Evolutionary conservation across 305 asterid species (phyloP).

Genomic region (Fraxinus greggii): DNA sequence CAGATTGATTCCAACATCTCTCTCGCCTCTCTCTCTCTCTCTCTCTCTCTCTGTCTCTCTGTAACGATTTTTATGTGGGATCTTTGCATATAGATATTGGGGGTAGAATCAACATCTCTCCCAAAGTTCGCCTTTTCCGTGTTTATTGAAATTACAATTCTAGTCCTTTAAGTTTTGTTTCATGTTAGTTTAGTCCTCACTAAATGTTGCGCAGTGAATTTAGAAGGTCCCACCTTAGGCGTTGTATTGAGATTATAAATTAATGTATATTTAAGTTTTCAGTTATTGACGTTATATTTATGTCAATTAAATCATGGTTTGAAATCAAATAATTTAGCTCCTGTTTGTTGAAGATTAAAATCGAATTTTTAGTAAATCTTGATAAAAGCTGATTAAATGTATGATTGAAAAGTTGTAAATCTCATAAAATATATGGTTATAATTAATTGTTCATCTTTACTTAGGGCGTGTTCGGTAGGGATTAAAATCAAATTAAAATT

Average conservation of each 20-base stretch:
- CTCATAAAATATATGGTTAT: no score
- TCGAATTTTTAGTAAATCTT: no score
- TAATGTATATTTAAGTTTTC: background rate
- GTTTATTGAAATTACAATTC: background rate
- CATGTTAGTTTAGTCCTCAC: background rate
- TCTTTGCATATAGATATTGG: background rate
- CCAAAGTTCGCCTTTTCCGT: background rate
- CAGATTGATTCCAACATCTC: slow-evolving; percentile 92
- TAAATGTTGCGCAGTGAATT: background rate
- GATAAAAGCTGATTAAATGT: no score
- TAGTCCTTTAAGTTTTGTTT: background rate
- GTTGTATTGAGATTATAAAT: background rate
- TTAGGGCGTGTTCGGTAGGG: no score
- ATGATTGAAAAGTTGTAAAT: no score
- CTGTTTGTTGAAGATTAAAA: no score
- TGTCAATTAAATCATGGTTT: background rate
- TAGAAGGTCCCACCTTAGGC: background rate
- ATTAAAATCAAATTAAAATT: no score
- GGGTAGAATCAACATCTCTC: background rate
- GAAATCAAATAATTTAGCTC: background rate
- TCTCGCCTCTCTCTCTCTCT: slow-evolving; percentile 23
- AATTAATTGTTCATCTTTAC: no score
- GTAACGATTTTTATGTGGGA: background rate
- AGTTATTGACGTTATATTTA: background rate
- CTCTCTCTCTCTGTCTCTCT: background rate